Evolutionary conservation across 108 stramenopile species (phyloP).

Genomic region (Fistulifera pelliculosa): DNA sequence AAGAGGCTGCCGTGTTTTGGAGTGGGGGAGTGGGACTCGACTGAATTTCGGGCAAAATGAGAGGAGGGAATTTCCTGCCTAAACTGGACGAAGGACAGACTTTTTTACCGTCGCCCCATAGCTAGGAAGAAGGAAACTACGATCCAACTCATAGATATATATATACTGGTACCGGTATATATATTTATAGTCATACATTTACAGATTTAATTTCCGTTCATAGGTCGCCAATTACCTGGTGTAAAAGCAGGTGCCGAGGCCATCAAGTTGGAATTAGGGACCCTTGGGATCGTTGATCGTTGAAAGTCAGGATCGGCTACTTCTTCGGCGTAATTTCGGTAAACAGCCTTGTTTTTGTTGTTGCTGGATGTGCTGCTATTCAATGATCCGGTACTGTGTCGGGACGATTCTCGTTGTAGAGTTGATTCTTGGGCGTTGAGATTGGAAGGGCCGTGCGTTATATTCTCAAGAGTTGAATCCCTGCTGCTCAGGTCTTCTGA

Average conservation of each 20-base stretch:
- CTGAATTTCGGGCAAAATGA: no score
- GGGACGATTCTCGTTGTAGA: conserved; percentile 1
- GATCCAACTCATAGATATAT: no score
- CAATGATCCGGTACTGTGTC: background rate
- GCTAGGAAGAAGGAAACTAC: no score
- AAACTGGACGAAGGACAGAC: no score
- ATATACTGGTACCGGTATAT: no score
- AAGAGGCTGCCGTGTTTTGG: no score
- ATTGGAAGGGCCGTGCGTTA: conserved; percentile 3
- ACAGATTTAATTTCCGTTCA: no score
- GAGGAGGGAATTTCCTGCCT: no score
- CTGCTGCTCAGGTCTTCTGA: conserved; percentile 1
- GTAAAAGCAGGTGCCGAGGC: conserved; percentile 5
- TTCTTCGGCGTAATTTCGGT: conserved; percentile 74
- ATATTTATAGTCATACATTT: no score
- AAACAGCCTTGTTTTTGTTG: conserved; percentile 55
- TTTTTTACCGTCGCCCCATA: no score
- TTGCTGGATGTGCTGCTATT: conserved; percentile 1
- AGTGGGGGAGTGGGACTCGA: no score
- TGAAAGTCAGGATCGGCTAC: conserved; percentile 81
- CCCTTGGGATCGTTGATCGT: conserved; percentile 13
- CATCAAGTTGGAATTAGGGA: conserved; percentile 2
- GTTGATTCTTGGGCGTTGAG: background rate
- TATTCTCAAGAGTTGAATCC: background rate
- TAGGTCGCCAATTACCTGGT: background rate